Evolutionary conservation across 2,329 filamentous ascomycete species (phyloP), one percentile per base, ranked within the genome.

Genomic region (Claviceps sp.): DNA sequence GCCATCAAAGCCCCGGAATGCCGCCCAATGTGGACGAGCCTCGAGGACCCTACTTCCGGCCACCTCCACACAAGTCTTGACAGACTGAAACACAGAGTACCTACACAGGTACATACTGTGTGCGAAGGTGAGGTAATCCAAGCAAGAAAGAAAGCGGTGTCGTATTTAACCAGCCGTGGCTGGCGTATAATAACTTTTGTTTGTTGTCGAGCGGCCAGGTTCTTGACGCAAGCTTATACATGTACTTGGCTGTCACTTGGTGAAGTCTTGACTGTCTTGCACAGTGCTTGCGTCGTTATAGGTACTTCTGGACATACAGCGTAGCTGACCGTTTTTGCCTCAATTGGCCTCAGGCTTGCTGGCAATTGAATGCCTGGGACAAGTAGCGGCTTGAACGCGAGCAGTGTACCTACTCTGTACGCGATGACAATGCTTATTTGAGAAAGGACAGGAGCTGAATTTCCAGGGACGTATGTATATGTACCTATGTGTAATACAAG

Each of bases 1-100:
- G 26, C 22, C 22, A 43, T 43, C 22, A 43, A 5, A 26, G 18
- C 38, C 40, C 18, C 43, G 34, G 42, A 22, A 47, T 47, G 22
- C 50, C 50, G 43, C 34, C 18, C 11, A 34, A 42, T 14, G 18
- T 37, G 30, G 34, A 20, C 24, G 24, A 24, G 24, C 5, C 24
- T 24, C 30, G n/a, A 43, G 49, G 48, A 54, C 52, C 52, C 52
- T 54, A 54, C 52, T 54, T 54, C 49, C 52, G 52, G 52, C 52
- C 52, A 54, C 52, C 52, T 41, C 45, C 45, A 26, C 41, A 43
- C 22, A 24, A 11, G 30, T 22, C 18, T 18, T 43, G 18, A 22
- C 18, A 14, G 18, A 14, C 20, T 43, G 41, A 43, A 43, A 43
- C 41, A 43, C 14, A 22, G 40, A 34, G 30, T 34, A 30, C 26